Percentiles rank a stretch among this genome's conserved stretches.
These are phyloP conservation scores for Dothiorella sarmentorum DNA, from an alignment of 2,329 filamentous ascomycete species.

Conservation along the genomic window DNA sequence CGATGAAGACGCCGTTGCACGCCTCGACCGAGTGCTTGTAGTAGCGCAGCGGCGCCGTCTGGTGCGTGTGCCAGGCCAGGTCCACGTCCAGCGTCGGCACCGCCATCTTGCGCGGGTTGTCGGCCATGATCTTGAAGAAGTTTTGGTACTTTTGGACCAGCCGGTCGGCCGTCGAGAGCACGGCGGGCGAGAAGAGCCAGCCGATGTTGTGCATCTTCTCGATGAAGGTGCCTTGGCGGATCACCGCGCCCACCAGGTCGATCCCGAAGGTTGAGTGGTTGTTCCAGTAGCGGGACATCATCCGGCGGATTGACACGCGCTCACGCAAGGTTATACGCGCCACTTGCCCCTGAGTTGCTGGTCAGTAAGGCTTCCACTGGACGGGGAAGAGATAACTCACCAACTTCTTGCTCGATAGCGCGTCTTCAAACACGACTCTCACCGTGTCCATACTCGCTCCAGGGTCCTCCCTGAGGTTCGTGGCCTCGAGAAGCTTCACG, in stretches of 20 bases:
- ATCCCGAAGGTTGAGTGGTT: slow-evolving; percentile 63
- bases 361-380: neutral
- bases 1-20: slow-evolving; percentile 52
- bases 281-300: slow-evolving; percentile 69
- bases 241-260: slow-evolving; percentile 62
- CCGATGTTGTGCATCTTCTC: slow-evolving; percentile 74
- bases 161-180: slow-evolving; percentile 60
- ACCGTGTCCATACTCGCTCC: slow-evolving; percentile 7
- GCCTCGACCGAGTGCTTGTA: slow-evolving; percentile 54
- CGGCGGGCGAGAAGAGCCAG: slow-evolving; percentile 71
- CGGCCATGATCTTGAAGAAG: slow-evolving; percentile 53
- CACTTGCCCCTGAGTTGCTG: neutral
- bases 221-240: slow-evolving; percentile 63
- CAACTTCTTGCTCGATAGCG: neutral
- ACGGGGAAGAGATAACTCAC: neutral
- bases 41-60: slow-evolving; percentile 64
- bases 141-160: slow-evolving; percentile 63
- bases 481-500: slow-evolving; percentile 7
- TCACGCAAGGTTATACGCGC: slow-evolving; percentile 21
- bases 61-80: slow-evolving; percentile 75
- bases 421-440: slow-evolving; percentile 7
- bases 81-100: slow-evolving; percentile 75
- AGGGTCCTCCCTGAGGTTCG: neutral
- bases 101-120: slow-evolving; percentile 27
- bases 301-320: slow-evolving; percentile 55